Conservation (phyloP, 106 monocot species). For the Allium fistulosum region DNA sequence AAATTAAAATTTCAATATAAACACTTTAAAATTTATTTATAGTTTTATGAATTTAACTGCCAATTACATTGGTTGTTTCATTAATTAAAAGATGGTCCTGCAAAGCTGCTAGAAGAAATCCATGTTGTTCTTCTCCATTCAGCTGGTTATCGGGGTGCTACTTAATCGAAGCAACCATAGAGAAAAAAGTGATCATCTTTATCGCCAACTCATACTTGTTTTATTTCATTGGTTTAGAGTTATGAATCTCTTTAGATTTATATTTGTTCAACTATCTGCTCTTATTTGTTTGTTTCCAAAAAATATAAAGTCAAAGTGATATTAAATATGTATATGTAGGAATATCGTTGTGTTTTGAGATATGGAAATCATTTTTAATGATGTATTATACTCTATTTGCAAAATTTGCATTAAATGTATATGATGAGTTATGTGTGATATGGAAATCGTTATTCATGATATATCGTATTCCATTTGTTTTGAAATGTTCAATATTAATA, state of each 20-base stretch:
- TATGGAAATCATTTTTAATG: too few species aligned
- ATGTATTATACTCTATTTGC: too few species aligned
- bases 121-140: slow-evolving; percentile 75
- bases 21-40: too few species aligned
- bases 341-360: neutral
- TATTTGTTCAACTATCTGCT: neutral
- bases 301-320: neutral
- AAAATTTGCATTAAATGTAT: too few species aligned
- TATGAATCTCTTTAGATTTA: neutral
- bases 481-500: too few species aligned
- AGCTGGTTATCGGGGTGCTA: slow-evolving; percentile 44
- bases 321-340: slow-evolving; percentile 2
- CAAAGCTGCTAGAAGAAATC: slow-evolving; percentile 64
- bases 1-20: too few species aligned
- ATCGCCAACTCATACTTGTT: neutral
- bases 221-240: neutral
- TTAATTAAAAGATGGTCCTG: slow-evolving; percentile 77
- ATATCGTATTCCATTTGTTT: too few species aligned
- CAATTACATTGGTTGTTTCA: slow-evolving; percentile 11
- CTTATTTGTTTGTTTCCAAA: neutral
- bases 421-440: too few species aligned
- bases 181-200: neutral
- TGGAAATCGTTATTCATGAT: too few species aligned
- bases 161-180: slow-evolving; percentile 11
- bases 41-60: too few species aligned